Evolutionary conservation across 1,139 yeast genomes (phyloP), one percentile per base, ranked within the genome.

Genomic region (Debaryomycetaceae sp.): DNA sequence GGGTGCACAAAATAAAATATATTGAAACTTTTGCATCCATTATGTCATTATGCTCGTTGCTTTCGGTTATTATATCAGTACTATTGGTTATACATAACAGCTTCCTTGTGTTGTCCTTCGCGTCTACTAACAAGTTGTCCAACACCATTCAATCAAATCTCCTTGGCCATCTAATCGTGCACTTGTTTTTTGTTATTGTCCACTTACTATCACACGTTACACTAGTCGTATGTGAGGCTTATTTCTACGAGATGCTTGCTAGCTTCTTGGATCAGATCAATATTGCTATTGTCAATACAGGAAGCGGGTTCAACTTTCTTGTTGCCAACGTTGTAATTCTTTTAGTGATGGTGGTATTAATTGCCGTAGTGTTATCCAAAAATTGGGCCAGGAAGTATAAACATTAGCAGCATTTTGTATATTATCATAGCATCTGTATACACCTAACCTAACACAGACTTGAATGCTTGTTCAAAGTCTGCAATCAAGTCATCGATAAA

Each of bases 401-500:
- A 14, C 31, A 38, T 39, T 27, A 27, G 31, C 11, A 27, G 8
- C 11, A 8, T 27, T 11, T 8, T 27, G 31, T 27, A 27, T n/a
- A n/a, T 23, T 8, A 31, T 27, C 11, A 11, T 27, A 27, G 31
- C 4, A 27, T 8, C 8, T 27, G 11, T 27, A 27, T 8, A 27
- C 31, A 7, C 31, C 31, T 27, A 51, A 36, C 48, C 63, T 49
- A 59, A 82, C 41, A 81, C 84, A 40, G 59, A 64, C 56, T 76
- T 75, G 65, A 90, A 87, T 36, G 97, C 78, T 66, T 85, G 89
- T 58, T 88, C 90, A 56, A 90, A 86, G 63, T 90, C 97, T 20
- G 71, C 88, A 63, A 88, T 87, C 54, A 90, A 80, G 60, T 90
- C 97, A 57, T 89, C 96, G 57, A 89, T 85, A 63, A 78, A 83